Percentiles rank a stretch among this genome's conserved stretches.
Evolutionary conservation across 2,329 filamentous ascomycete genomes (phyloP).

Genomic region (Pseudocercospora macadamiae): DNA sequence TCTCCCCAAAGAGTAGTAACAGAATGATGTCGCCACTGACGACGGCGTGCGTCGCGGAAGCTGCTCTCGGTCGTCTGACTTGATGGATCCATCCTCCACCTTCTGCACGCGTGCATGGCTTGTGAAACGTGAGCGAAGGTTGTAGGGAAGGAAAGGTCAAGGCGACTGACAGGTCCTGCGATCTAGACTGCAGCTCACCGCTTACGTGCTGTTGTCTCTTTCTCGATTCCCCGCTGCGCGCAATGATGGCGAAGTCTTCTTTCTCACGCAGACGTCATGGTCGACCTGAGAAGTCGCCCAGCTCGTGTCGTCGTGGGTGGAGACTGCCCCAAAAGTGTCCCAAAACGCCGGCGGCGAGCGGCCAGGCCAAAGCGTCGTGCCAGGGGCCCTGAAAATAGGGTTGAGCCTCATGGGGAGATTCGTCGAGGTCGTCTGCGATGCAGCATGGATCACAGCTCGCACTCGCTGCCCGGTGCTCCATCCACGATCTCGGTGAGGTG

Average conservation of each 20-base stretch:
- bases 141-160: no score
- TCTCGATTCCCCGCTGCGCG: not conserved
- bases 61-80: not conserved
- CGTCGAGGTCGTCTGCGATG: not conserved
- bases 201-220: not conserved
- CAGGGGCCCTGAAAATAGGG: not conserved
- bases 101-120: not conserved
- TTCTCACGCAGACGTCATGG: not conserved
- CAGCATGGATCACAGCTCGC: not conserved
- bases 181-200: not conserved
- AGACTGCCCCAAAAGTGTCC: not conserved
- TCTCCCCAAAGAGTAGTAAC: no score
- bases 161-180: not conserved
- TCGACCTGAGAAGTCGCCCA: not conserved
- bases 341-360: not conserved
- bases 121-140: constrained; percentile 2
- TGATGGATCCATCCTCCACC: not conserved
- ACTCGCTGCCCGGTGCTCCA: not conserved
- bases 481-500: not conserved
- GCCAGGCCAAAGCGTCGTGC: not conserved
- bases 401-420: not conserved
- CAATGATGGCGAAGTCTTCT: not conserved
- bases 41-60: constrained; percentile 1
- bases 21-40: constrained; percentile 1
- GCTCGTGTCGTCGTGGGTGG: not conserved